Base-by-base conservation (phyloP, 192 early-diverging fungal species). In the Ambispora gerdemannii region DNA sequence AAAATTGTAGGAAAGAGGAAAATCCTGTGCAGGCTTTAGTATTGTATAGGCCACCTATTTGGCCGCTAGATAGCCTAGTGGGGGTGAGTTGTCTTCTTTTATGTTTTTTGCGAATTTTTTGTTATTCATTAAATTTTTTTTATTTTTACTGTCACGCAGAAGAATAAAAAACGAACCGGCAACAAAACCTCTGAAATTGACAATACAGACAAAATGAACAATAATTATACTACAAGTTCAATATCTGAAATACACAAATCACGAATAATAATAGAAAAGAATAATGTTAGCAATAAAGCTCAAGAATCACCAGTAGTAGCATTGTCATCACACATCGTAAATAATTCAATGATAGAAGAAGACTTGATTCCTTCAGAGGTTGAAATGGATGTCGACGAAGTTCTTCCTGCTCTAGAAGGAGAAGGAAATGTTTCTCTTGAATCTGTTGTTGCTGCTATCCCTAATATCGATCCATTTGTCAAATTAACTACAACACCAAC, bases 1-100 rank as follows among this genome's bases (percentile, higher is more conserved):
- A 25, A 47, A 47, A 36, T n/a, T 20, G 34, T 35, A 24, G 3
- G n/a, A 35, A 35, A 19, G 19, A 34, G 17, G 62, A 47, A 64
- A 64, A 64, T 47, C 62, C 62, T 38, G 62, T 47, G 32, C 33
- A 27, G 38, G 62, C 31, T 32, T 25, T 64, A 22, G 38, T 64
- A 25, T 27, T 47, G 28, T 64, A 64, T 64, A 24, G 32, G 28
- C 31, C 34, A 47, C 62, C 62, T 64, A 24, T 32, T 47, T 64
- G 62, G 62, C 7, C 43, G 2, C 62, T 32, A 4, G 34, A 19
- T 20, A 35, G 43, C 2, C 34, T 20, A 1, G 43, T 22, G 7
- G 20, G 20, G 20, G 62, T 64, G 43, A 43, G n/a, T 20, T 20
- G 2, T 47, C 8, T 24, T 38, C 38, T 63, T 33, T 63, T n/a